Base-by-base conservation (phyloP, 2,329 filamentous ascomycete species). In the Scedosporium boydii region DNA sequence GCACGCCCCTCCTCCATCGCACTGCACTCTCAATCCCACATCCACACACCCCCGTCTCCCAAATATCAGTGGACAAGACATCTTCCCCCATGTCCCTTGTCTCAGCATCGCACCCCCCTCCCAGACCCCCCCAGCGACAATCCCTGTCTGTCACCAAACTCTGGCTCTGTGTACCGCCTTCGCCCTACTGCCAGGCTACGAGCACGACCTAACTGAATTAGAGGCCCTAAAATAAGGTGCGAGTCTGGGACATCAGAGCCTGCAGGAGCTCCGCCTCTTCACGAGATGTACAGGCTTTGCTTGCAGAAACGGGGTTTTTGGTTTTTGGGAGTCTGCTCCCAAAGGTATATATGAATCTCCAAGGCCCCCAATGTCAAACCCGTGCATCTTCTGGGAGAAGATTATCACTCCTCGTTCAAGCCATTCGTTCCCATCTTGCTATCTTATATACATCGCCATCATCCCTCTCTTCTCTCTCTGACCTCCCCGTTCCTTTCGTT, bases 261-360 rank as follows among this genome's bases (percentile, higher is more conserved):
- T 55, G 51, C 51, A 55, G 51, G 51, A 55, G 23, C 51, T 55
- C 51, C 51, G 51, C 51, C 51, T 55, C 51, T 55, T 26, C 18
- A 23, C 21, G 23, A 23, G 23, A 23, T 6, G 51, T 23, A 23
- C 23, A 55, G 21, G 6, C 23, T 27, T 38, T 38, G 34, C 34
- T 38, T 38, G 34, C 34, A 38, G 34, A 38, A 38, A 38, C 34
- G 34, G 34, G 34, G 34, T 38, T 38, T 38, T 38, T 38, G 34
- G 34, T 38, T 38, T 38, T 38, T 38, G 34, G 34, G 34, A 38
- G 34, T 38, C 34, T 38, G 34, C 10, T 38, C 34, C 34, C 34
- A 3, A 38, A 38, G 34, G 34, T 34, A 48, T 61, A 61, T 61
- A 61, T 56, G 59, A 61, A 61, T 61, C 59, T 55, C 27, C 23